These are phyloP conservation scores for Elongisporangium senticosum DNA, from an alignment of 352 stramenopile genomes.

Conservation along the genomic window DNA sequence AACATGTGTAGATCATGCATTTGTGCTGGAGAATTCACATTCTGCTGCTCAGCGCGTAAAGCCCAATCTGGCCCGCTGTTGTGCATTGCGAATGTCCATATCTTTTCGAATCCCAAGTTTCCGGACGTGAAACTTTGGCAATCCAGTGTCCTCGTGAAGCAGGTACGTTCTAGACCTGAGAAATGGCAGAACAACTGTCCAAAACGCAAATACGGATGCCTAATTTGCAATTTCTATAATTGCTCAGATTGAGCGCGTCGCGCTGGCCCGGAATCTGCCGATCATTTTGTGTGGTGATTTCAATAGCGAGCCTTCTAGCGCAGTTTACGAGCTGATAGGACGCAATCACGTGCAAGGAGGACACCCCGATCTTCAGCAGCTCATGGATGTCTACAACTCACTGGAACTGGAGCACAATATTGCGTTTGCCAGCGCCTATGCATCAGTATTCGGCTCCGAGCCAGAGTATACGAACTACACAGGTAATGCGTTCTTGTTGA, in stretches of 20 bases:
- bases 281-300: slow-evolving; percentile 98
- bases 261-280: slow-evolving; percentile 75
- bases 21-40: neutral
- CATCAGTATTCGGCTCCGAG: slow-evolving; percentile 93
- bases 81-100: slow-evolving; percentile 97
- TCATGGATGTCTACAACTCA: slow-evolving; percentile 70
- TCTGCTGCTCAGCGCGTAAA: slow-evolving; percentile 24
- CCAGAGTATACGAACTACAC: slow-evolving; percentile 99
- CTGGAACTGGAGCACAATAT: slow-evolving; percentile 91
- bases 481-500: slow-evolving; percentile 19
- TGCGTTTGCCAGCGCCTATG: slow-evolving; percentile 93
- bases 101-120: slow-evolving; percentile 98
- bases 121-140: slow-evolving; percentile 99
- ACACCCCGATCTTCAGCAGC: slow-evolving; percentile 90
- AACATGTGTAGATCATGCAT: slow-evolving; percentile 12
- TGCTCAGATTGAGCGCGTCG: slow-evolving; percentile 58
- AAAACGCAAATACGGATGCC: too few relatives aligned
- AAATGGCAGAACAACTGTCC: too few relatives aligned
- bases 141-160: slow-evolving; percentile 81
- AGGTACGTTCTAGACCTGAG: slow-evolving; percentile 25
- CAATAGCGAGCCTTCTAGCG: slow-evolving; percentile 95
- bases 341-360: slow-evolving; percentile 78
- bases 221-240: neutral
- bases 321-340: slow-evolving; percentile 97
- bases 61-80: slow-evolving; percentile 68